Evolutionary conservation across 257 asterid genomes (phyloP).

Genomic region (Solanum bukasovii): DNA sequence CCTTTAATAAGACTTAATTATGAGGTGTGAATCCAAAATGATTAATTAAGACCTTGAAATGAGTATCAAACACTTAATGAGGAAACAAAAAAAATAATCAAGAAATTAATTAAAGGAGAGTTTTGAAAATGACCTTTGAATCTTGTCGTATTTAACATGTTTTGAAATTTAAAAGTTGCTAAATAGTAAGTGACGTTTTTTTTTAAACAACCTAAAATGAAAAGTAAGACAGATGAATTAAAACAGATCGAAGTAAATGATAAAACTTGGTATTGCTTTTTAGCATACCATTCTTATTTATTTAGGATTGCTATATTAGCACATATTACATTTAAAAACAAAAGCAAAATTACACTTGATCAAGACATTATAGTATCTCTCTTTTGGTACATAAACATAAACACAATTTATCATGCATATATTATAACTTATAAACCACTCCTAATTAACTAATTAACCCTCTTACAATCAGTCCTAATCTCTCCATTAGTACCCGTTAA

Average conservation of each 20-base stretch:
- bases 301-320: background rate
- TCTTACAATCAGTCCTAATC: constrained; percentile 63
- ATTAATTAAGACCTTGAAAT: background rate
- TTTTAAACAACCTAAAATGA: no score
- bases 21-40: background rate
- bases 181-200: background rate
- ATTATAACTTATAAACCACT: background rate
- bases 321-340: background rate
- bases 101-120: background rate
- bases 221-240: background rate
- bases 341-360: background rate
- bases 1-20: background rate
- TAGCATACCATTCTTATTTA: background rate
- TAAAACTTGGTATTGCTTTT: background rate
- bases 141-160: no score
- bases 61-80: background rate
- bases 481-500: constrained; percentile 53
- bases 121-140: background rate
- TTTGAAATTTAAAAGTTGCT: no score
- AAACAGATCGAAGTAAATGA: background rate
- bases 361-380: background rate
- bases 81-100: background rate
- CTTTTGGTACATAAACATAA: background rate
- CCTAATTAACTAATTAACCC: constrained; percentile 21
- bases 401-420: background rate